Base-by-base conservation (phyloP, 805 yeast species). In the Metschnikowia noctiluminum region DNA sequence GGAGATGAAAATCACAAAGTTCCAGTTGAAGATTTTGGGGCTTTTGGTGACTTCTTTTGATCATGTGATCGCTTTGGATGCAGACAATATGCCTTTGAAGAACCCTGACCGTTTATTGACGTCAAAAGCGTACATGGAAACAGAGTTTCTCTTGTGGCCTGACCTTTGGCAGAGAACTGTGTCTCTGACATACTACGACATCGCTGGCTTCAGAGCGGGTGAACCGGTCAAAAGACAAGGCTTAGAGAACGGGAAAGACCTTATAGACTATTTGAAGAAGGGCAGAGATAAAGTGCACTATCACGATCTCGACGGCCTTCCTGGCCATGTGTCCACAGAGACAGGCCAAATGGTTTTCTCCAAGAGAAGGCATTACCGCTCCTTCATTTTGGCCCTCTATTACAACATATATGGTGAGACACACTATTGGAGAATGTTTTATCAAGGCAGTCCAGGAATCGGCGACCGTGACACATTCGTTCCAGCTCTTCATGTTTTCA, bases 391-490 rank as follows among this genome's bases (percentile, higher is more conserved):
- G 37, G 54, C 73, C 2, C 50, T 68, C 11, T 70, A 69, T 52
- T 69, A 69, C 53, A 70, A 69, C 49, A 47, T 65, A 8, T 58
- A 63, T 46, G 69, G 71, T 0, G 57, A 60, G 1, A 45, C 52
- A 1, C 58, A 57, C 46, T 69, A 62, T 54, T 66, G 66, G 50
- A 49, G 56, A 14, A 55, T 70, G 42, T 45, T 70, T 8, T 69
- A 62, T 51, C 75, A 69, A 55, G 73, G 73, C 15, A 61, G 64
- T 7, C 62, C 62, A 6, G 71, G 70, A 1, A 55, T 47, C 3
- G 71, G 71, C 15, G 74, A 70, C 49, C 59, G 70, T 36, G 75
- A 70, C 38, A 67, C 73, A 2, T 63, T 65, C 48, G 61, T 66
- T 9, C 71, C 73, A 10, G 73, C 74, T 3, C 67, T 72, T 40